phyloP scores from a whole-genome alignment of 1,139 yeast genomes.

The Taphrina flavorubra region DNA sequence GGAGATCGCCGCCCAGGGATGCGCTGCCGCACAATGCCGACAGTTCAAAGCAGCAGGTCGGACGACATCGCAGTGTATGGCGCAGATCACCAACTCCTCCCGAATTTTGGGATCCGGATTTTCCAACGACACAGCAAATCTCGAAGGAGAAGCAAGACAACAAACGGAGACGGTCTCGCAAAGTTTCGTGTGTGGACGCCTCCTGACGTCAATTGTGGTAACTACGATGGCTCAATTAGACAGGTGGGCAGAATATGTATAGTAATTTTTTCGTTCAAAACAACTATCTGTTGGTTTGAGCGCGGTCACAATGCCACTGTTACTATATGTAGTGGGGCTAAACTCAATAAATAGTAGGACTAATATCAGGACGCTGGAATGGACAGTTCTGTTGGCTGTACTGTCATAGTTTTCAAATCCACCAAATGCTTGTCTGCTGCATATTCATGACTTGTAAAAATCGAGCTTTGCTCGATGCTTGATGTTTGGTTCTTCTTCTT shows the following conservation, averaged over 20 bases:
- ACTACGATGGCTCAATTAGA: too few relatives aligned
- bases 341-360: too few relatives aligned
- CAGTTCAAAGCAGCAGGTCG: constrained; percentile 43
- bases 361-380: neutral
- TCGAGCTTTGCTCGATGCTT: constrained; percentile 8
- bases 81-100: constrained; percentile 50
- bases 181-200: constrained; percentile 1
- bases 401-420: constrained; percentile 3
- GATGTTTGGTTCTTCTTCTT: neutral
- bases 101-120: constrained; percentile 51
- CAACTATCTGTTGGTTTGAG: too few relatives aligned
- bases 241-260: too few relatives aligned
- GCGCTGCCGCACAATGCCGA: constrained; percentile 21
- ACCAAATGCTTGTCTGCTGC: neutral
- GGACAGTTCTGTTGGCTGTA: constrained; percentile 1
- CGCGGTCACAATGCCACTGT: too few relatives aligned
- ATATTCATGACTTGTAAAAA: neutral
- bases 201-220: neutral
- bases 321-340: too few relatives aligned
- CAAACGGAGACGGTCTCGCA: constrained; percentile 41
- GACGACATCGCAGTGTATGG: constrained; percentile 49
- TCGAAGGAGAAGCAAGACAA: constrained; percentile 47
- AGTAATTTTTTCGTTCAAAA: too few relatives aligned
- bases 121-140: constrained; percentile 50
- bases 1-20: constrained; percentile 42